phyloP scores from a whole-genome alignment of 805 yeast genomes.

The Saccharomyces jurei region DNA sequence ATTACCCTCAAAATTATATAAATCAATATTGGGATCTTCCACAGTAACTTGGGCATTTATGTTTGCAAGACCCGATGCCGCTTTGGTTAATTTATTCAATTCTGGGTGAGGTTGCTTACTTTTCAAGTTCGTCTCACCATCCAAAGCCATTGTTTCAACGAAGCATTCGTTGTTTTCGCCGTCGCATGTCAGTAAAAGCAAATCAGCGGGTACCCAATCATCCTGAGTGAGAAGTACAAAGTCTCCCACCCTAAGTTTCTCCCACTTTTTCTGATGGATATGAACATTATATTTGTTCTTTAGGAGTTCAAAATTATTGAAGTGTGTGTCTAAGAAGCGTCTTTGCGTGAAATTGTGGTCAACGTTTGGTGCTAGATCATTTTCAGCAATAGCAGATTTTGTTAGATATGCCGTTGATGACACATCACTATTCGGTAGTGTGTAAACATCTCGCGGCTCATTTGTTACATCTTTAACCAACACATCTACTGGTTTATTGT shows the following conservation, averaged over 20 bases:
- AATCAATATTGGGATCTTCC: slow-evolving; percentile 88
- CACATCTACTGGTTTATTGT: slow-evolving; percentile 44
- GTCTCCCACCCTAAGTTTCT: slow-evolving; percentile 79
- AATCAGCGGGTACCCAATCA: slow-evolving; percentile 94
- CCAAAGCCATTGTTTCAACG: slow-evolving; percentile 94
- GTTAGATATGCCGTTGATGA: neutral
- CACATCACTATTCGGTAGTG: neutral
- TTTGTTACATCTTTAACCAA: slow-evolving; percentile 15
- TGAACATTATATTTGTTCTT: slow-evolving; percentile 16
- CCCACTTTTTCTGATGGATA: slow-evolving; percentile 47
- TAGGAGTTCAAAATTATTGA: slow-evolving; percentile 17
- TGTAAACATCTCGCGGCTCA: slow-evolving; percentile 1
- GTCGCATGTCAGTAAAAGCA: slow-evolving; percentile 60
- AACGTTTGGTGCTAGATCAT: neutral
- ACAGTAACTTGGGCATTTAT: slow-evolving; percentile 49
- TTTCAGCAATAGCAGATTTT: neutral
- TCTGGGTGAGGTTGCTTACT: slow-evolving; percentile 60
- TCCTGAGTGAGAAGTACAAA: slow-evolving; percentile 62
- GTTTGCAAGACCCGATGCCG: slow-evolving; percentile 43
- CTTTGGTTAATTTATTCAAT: slow-evolving; percentile 43
- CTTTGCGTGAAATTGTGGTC: neutral
- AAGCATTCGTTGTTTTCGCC: slow-evolving; percentile 56
- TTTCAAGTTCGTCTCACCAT: slow-evolving; percentile 93
- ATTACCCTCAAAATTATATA: slow-evolving; percentile 86
- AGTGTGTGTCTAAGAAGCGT: slow-evolving; percentile 10